Base-by-base conservation (phyloP, 176 grass and related monocot genomes). In the Cymbopogon citratus region DNA sequence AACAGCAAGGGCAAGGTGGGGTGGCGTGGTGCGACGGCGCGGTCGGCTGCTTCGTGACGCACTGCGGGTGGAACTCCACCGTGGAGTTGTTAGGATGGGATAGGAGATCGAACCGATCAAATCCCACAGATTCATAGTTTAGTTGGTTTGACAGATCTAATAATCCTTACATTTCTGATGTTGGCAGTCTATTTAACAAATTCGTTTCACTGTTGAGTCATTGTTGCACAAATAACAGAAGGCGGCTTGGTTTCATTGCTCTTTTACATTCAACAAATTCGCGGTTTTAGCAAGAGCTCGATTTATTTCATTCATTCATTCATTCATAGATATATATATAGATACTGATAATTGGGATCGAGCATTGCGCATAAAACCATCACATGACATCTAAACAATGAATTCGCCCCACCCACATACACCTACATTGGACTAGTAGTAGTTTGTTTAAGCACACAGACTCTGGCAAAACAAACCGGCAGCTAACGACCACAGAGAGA, bases 31-130 rank as follows among this genome's bases (percentile, higher is more conserved):
- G 31, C 31, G 31, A 33, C 31, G 31, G 31, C 31, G 31, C 31
- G 31, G 31, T 33, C 31, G 93, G 90, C 1, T 95, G 93, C 80
- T 96, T 96, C 67, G 72, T 96, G 31, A 96, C 88, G 16, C 93
- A 96, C 60, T 84, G 79, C 16, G 93, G 90, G 3, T 92, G 93
- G 93, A 96, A 92, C 79, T 96, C 93, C 31, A 33, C 31, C 31
- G 31, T 38, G 36, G 36, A n/a, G n/a, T n/a, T n/a, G n/a, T n/a
- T n/a, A n/a, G n/a, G n/a, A n/a, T n/a, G n/a, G n/a, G n/a, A n/a
- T n/a, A n/a, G n/a, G n/a, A n/a, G n/a, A n/a, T n/a, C n/a, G n/a
- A n/a, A n/a, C n/a, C n/a, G n/a, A n/a, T n/a, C n/a, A n/a, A n/a
- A n/a, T n/a, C n/a, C n/a, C n/a, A n/a, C n/a, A n/a, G n/a, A n/a